Evolutionary conservation across 257 asterid genomes (phyloP), one percentile per base, ranked within the genome.

Genomic region (Nyctanthes arbortristis): DNA sequence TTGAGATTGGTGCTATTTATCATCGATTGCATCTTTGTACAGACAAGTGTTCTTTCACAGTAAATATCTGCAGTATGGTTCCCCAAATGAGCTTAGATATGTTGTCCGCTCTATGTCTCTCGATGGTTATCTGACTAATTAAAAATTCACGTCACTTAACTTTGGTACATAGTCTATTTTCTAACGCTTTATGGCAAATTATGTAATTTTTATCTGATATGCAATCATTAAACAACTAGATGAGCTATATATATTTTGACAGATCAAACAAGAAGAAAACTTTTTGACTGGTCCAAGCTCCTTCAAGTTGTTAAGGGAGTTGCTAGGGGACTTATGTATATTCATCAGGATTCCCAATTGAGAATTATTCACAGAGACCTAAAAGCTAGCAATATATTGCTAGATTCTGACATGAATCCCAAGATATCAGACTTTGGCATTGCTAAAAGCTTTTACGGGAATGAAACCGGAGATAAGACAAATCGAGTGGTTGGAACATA

Each of bases 341-440:
- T 85, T 40, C 90, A 82, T 61, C 80, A 82, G 31, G 86, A 85
- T 66, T 85, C 88, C 0, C 70, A 77, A 3, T 56, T 85, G 49
- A 75, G 78, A 69, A 80, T 85, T 16, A 80, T 85, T 49, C 90
- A 84, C 39, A 66, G 87, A 49, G 89, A 84, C 67, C 77, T 84
- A 5, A 84, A 84, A 60, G 84, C 82, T 5, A 71, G 78, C 74
- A 84, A 84, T 30, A 63, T 84, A n/a, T 62, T 84, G 37, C 68
- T 84, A 61, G 89, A 84, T 37, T 24, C 4, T 2, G 77, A 84
- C 36, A 67, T 84, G 81, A 85, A 61, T 16, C 88, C 88, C 0
- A 85, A 78, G 55, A 78, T 85, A 70, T 80, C 90, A 54, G 88
- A 82, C 56, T 85, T 85, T 5, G 88, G 86, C 2, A 31, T 85